Percentiles rank a stretch among this genome's conserved stretches.
Conservation (phyloP, 2,329 filamentous ascomycete genomes). For the Coniochaeta prunicola region DNA sequence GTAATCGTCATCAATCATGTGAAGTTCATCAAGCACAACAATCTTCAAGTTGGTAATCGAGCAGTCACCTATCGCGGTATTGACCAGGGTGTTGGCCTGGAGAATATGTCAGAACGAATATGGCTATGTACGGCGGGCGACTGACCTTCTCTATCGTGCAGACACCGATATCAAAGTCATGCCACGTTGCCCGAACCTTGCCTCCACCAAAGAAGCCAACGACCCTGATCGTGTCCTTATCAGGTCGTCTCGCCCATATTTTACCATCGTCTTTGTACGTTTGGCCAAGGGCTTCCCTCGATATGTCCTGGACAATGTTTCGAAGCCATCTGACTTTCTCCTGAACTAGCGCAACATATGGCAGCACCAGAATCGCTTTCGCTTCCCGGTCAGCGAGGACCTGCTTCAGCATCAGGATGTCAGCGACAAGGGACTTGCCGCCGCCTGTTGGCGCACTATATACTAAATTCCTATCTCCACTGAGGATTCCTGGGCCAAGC, state of each 20-base stretch:
- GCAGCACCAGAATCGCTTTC: conserved; percentile 66
- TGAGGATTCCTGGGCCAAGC: conserved; percentile 56
- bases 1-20: conserved; percentile 73
- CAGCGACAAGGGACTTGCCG: conserved; percentile 69
- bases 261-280: conserved; percentile 25
- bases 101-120: conserved; percentile 2
- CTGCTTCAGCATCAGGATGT: conserved; percentile 65
- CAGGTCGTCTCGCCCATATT: conserved; percentile 46
- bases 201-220: conserved; percentile 71
- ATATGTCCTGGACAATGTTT: conserved; percentile 54
- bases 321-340: conserved; percentile 73
- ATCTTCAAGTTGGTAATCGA: conserved; percentile 56
- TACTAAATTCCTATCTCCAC: conserved; percentile 62
- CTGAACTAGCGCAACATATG: conserved; percentile 73
- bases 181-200: conserved; percentile 59
- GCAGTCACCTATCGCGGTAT: conserved; percentile 65
- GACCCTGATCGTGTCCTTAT: conserved; percentile 55
- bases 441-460: conserved; percentile 75
- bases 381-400: conserved; percentile 55
- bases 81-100: conserved; percentile 68
- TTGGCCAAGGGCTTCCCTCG: conserved; percentile 25
- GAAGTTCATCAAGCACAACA: conserved; percentile 71
- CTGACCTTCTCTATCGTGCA: conserved; percentile 71
- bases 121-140: background rate
- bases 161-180: conserved; percentile 69